phyloP scores from a whole-genome alignment of 2,329 filamentous ascomycete genomes.

The Ceratocystis cacaofunesta region DNA sequence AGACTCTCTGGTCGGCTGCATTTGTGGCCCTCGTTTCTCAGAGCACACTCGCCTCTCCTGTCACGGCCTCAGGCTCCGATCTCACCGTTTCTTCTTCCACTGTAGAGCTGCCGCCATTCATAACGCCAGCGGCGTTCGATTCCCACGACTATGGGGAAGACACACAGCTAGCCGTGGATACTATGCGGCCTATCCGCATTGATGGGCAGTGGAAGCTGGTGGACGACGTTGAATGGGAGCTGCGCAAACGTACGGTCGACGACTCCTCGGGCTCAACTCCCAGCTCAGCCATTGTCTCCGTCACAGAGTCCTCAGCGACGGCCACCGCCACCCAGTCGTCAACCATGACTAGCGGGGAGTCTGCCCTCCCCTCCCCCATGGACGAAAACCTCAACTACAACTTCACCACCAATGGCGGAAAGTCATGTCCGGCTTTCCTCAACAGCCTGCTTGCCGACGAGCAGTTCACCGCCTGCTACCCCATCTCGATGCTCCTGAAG shows the following conservation, averaged over 20 bases:
- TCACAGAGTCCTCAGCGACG: not conserved
- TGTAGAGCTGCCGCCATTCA: not conserved
- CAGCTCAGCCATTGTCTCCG: not conserved
- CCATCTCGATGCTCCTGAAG: constrained; percentile 70
- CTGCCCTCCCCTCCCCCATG: constrained; percentile 47
- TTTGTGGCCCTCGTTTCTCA: constrained; percentile 14
- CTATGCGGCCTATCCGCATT: constrained; percentile 17
- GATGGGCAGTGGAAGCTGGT: constrained; percentile 20
- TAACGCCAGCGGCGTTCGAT: constrained; percentile 1
- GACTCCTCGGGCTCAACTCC: constrained; percentile 15
- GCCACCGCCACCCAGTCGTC: constrained; percentile 19
- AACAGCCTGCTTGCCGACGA: constrained; percentile 47
- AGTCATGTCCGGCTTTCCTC: constrained; percentile 53
- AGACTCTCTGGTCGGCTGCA: constrained; percentile 1
- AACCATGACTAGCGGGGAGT: constrained; percentile 21
- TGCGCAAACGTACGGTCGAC: constrained; percentile 22
- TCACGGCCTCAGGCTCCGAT: constrained; percentile 2
- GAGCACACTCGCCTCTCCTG: constrained; percentile 4
- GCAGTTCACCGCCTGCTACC: constrained; percentile 60
- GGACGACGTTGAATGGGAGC: constrained; percentile 14
- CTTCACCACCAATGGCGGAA: constrained; percentile 38
- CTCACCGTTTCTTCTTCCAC: not conserved
- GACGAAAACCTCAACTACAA: constrained; percentile 49
- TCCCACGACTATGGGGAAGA: constrained; percentile 7
- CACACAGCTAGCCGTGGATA: constrained; percentile 17